Percentiles rank a stretch among this genome's conserved stretches.
Evolutionary conservation across 2,329 filamentous ascomycete genomes (phyloP).

Genomic region (Penicillium concentricum): DNA sequence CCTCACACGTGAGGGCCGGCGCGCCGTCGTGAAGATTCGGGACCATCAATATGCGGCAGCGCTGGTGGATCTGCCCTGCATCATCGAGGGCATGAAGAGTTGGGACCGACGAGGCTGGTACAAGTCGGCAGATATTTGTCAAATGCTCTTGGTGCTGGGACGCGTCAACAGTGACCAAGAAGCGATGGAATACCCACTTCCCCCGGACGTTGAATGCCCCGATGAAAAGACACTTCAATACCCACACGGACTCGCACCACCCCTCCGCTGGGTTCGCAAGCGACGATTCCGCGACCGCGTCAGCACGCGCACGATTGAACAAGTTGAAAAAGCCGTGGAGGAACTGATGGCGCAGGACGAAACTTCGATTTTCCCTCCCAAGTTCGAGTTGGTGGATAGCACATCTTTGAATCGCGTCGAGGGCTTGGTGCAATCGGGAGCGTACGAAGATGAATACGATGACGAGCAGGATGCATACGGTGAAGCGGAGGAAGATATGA

Average conservation of each 20-base stretch:
- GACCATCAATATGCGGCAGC: constrained; percentile 72
- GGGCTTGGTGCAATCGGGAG: constrained; percentile 44
- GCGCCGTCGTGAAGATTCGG: constrained; percentile 70
- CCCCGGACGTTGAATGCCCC: constrained; percentile 62
- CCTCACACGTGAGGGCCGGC: constrained; percentile 65
- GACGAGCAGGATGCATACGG: constrained; percentile 52
- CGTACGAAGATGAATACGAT: constrained; percentile 49
- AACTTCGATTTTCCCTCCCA: constrained; percentile 55
- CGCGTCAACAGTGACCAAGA: constrained; percentile 65
- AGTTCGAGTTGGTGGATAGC: constrained; percentile 63
- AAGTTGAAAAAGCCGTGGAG: constrained; percentile 77
- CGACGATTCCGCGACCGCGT: constrained; percentile 80
- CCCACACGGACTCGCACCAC: constrained; percentile 83
- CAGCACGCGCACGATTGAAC: constrained; percentile 78
- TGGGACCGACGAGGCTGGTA: constrained; percentile 87
- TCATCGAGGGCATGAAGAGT: constrained; percentile 88
- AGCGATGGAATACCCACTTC: constrained; percentile 65
- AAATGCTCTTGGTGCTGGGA: constrained; percentile 81
- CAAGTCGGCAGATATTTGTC: constrained; percentile 83
- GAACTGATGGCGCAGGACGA: constrained; percentile 69
- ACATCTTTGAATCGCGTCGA: constrained; percentile 47
- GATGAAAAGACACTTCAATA: constrained; percentile 66
- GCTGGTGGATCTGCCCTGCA: constrained; percentile 79
- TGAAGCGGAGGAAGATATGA: constrained; percentile 48
- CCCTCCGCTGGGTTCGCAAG: constrained; percentile 81